Evolutionary conservation across 2,329 filamentous ascomycete genomes (phyloP).

Genomic region (Fusarium compactum): DNA sequence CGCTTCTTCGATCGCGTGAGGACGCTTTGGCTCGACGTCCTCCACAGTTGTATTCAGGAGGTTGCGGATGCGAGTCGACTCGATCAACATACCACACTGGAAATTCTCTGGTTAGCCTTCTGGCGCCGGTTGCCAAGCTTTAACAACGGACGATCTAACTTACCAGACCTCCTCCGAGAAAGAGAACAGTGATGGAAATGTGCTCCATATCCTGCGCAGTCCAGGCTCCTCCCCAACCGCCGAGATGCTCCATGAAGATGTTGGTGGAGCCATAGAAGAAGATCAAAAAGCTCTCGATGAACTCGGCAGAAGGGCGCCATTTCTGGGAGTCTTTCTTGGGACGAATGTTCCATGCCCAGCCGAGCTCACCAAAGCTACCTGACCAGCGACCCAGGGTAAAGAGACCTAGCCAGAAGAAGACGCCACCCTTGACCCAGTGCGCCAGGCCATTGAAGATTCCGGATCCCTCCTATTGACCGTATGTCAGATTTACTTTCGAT

Average conservation of each 20-base stretch:
- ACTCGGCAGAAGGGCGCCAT: constrained; percentile 86
- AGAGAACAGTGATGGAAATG: constrained; percentile 90
- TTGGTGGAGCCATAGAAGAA: constrained; percentile 91
- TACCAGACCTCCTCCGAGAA: constrained; percentile 91
- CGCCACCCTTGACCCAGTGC: constrained; percentile 93
- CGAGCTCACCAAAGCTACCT: constrained; percentile 88
- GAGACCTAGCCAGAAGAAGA: constrained; percentile 94
- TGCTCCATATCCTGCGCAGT: constrained; percentile 87
- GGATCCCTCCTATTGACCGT: constrained; percentile 66
- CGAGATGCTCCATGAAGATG: constrained; percentile 91
- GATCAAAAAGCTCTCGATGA: constrained; percentile 89
- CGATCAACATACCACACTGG: constrained; percentile 85
- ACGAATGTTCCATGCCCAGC: constrained; percentile 95
- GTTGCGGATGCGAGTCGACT: constrained; percentile 76
- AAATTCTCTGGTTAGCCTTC: constrained; percentile 40
- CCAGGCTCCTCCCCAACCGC: constrained; percentile 78
- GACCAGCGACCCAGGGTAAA: constrained; percentile 90
- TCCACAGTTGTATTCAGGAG: constrained; percentile 69
- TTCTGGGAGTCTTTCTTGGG: constrained; percentile 68
- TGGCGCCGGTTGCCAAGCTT: neutral
- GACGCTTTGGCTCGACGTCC: constrained; percentile 51
- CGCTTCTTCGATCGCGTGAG: constrained; percentile 59
- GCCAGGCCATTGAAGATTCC: constrained; percentile 86
- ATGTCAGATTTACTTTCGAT: constrained; percentile 6
- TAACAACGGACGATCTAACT: constrained; percentile 51